Conservation (phyloP, 73 alveolate species). For the Paramecium tetraurelia region DNA sequence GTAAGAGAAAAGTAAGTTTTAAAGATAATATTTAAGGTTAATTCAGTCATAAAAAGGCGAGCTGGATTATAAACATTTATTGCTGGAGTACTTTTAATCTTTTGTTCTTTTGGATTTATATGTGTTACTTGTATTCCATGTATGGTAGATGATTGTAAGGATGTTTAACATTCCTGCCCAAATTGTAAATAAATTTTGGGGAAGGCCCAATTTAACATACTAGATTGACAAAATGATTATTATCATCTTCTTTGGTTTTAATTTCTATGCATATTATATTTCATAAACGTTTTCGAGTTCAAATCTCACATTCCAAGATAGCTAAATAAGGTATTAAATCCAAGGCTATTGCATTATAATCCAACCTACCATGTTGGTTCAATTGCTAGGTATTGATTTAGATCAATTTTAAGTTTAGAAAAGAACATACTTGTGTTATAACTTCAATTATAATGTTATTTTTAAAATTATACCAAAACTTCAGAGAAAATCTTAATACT, state of each 20-base stretch:
- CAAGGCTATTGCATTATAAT: not conserved
- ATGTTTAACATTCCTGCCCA: constrained; percentile 14
- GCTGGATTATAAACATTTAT: not conserved
- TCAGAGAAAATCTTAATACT: not conserved
- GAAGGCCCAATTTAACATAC: not conserved
- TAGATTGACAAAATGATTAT: not conserved
- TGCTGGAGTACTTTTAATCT: not conserved
- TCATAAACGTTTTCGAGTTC: not conserved
- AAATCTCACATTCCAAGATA: not conserved
- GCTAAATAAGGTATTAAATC: not conserved
- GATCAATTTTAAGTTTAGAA: not conserved
- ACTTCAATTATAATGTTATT: not conserved
- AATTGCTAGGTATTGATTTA: not conserved
- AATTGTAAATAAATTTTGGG: not conserved
- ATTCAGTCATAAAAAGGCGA: not conserved
- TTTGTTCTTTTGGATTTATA: constrained; percentile 15
- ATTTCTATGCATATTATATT: not conserved
- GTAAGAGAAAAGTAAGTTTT: not conserved
- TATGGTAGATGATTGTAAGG: constrained; percentile 26
- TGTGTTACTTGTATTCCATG: constrained; percentile 14
- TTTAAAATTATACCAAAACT: not conserved
- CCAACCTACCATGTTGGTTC: not conserved
- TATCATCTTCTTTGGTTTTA: not conserved
- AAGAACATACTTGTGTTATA: not conserved
- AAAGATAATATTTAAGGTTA: not conserved